Base-by-base conservation (phyloP, 2,329 filamentous ascomycete genomes). In the Pseudogymnoascus sp. region DNA sequence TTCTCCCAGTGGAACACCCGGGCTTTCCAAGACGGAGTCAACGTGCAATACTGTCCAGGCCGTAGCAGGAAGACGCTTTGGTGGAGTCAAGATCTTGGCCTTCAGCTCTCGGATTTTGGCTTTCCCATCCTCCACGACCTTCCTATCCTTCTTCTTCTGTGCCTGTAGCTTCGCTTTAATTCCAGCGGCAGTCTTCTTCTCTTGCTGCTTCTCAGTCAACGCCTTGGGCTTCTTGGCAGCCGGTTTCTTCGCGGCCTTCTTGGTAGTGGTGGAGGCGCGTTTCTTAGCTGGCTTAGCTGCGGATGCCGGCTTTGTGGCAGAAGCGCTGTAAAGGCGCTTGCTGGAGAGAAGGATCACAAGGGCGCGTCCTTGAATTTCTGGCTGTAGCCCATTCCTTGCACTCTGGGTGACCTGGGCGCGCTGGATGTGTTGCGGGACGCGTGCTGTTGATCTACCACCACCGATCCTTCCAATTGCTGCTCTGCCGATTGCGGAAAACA, bases 11-110 rank as follows among this genome's bases (percentile, higher is more conserved):
- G 29, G 60, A 69, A n/a, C 4, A 0, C 21, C 27, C 15, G 10
- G 33, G 55, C 7, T 59, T n/a, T 13, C 12, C 18, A 5, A 45
- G 8, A 52, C 10, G 8, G 21, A 36, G 48, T 66, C 60, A 1
- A 12, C 3, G 13, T 67, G 18, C 35, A 72, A 29, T 8, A 69
- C 39, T 2, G 1, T 39, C 67, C 68, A 72, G 3, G 65, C 65
- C 2, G 63, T 69, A 1, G 60, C 42, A 5, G 74, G 69, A 12
- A 75, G 67, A 36, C 59, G 61, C 64, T 76, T 76, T 5, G 78
- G 77, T 12, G 68, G 65, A n/a, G 65, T 45, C 4, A 39, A 15
- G 58, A 59, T 12, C 21, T 59, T 55, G 10, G 39, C 61, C 62
- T 64, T 63, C 2, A 62, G 21, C 33, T 64, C 63, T 18, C 33